These are phyloP conservation scores for Sarocladium oryzae DNA, from an alignment of 2,329 filamentous ascomycete species.

Conservation along the genomic window DNA sequence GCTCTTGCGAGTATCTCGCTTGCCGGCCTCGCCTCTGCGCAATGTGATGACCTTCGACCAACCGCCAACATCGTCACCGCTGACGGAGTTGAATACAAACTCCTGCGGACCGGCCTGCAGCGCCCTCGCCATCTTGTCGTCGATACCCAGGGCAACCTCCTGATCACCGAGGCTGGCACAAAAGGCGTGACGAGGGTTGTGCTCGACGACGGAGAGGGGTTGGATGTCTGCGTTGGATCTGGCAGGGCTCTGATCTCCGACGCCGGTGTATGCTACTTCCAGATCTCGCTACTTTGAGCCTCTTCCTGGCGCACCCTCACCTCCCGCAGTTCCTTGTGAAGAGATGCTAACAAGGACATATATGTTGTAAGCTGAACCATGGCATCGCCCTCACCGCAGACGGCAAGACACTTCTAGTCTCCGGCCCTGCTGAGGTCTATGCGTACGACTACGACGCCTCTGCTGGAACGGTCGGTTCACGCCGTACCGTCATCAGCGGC, in stretches of 20 bases:
- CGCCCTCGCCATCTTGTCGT: slow-evolving; percentile 27
- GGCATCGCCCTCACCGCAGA: slow-evolving; percentile 40
- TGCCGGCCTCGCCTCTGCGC: slow-evolving; percentile 3
- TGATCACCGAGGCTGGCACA: slow-evolving; percentile 25
- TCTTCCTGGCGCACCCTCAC: too few species aligned
- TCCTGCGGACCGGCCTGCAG: slow-evolving; percentile 20
- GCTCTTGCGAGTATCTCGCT: not conserved
- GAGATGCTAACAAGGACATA: not conserved
- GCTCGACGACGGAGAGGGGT: slow-evolving; percentile 22
- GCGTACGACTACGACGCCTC: slow-evolving; percentile 54
- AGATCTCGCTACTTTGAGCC: not conserved
- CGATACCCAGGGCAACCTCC: slow-evolving; percentile 29
- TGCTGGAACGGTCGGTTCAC: slow-evolving; percentile 34
- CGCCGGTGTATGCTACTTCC: not conserved
- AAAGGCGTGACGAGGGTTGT: slow-evolving; percentile 27
- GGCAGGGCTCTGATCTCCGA: not conserved
- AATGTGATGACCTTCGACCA: slow-evolving; percentile 11
- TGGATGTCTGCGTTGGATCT: slow-evolving; percentile 23
- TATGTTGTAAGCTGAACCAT: slow-evolving; percentile 36
- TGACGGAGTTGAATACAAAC: slow-evolving; percentile 19
- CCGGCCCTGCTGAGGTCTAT: slow-evolving; percentile 44
- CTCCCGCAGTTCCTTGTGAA: too few species aligned
- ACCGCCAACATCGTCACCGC: slow-evolving; percentile 15
- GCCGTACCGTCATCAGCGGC: slow-evolving; percentile 43
- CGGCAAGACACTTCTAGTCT: slow-evolving; percentile 43